A percentile compares a stretch with the other conserved stretches of the same genome.
Evolutionary conservation across 2,329 filamentous ascomycete species (phyloP).

Genomic region (Fusarium oxysporum): DNA sequence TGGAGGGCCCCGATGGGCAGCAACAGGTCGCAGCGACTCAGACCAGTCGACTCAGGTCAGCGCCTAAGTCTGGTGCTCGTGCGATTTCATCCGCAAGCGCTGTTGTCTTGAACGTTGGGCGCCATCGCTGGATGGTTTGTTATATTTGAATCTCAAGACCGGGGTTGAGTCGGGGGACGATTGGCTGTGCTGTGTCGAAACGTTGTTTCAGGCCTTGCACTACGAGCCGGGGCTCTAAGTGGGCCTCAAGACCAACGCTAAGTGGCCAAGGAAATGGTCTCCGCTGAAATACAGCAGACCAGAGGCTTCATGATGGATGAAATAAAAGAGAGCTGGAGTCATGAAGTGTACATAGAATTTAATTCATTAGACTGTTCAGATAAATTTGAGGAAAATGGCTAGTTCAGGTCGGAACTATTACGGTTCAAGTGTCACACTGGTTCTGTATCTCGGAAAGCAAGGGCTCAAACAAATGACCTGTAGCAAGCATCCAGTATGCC

Average conservation of each 20-base stretch:
- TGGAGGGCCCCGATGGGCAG: conserved; percentile 20
- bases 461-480: background rate
- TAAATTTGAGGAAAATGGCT: too few species aligned
- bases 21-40: conserved; percentile 30
- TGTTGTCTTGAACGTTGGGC: conserved; percentile 24
- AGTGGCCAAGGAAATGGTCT: conserved; percentile 3
- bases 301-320: background rate
- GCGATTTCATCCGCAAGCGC: conserved; percentile 37
- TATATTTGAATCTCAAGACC: conserved; percentile 37
- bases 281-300: background rate
- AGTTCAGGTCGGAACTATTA: background rate
- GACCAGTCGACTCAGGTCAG: conserved; percentile 38
- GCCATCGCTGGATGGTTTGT: conserved; percentile 23
- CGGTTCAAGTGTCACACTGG: too few species aligned
- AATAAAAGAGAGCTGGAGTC: background rate
- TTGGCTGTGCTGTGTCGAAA: conserved; percentile 39
- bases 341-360: background rate
- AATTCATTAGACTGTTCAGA: background rate
- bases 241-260: background rate
- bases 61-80: conserved; percentile 36
- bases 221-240: conserved; percentile 3
- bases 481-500: background rate
- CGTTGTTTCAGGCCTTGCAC: conserved; percentile 42
- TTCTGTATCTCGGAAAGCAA: background rate
- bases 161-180: conserved; percentile 38